phyloP scores from a whole-genome alignment of 768 basidiomycete genomes.

The Rickenella mellea region DNA sequence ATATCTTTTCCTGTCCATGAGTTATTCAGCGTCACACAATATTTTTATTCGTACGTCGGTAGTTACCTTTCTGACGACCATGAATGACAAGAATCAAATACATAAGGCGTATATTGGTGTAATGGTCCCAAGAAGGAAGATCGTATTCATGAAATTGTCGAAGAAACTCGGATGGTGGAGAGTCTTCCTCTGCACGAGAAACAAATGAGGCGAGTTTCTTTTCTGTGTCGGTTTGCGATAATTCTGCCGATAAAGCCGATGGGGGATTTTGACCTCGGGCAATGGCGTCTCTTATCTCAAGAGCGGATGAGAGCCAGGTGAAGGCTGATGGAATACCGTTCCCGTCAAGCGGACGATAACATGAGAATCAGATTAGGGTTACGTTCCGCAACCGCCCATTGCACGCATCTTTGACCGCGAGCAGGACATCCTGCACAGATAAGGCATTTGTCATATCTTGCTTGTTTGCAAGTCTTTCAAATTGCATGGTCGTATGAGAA shows the following conservation, averaged over 20 bases:
- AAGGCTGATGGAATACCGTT: not conserved
- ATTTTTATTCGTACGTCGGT: not conserved
- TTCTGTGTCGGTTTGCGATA: no score
- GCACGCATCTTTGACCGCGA: conserved; percentile 20
- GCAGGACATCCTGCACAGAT: conserved; percentile 35
- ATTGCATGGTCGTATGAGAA: not conserved
- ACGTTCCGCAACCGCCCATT: not conserved
- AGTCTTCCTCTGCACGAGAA: conserved; percentile 20
- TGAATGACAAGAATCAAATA: conserved; percentile 30
- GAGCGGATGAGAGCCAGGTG: not conserved
- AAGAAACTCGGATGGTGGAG: conserved; percentile 23
- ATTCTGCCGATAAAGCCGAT: not conserved
- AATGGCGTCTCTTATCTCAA: not conserved
- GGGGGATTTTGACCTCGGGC: not conserved
- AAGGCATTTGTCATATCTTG: conserved; percentile 46
- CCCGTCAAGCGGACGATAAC: not conserved
- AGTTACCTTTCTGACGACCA: conserved; percentile 33
- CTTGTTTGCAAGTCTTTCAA: conserved; percentile 62
- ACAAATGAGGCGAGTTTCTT: no score
- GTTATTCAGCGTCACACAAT: not conserved
- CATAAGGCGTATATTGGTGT: conserved; percentile 34
- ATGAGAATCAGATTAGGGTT: conserved; percentile 16
- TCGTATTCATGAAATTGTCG: conserved; percentile 21
- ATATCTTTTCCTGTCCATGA: conserved; percentile 27
- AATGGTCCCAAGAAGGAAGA: conserved; percentile 39